These are phyloP conservation scores for Nicotiana knightiana DNA, from an alignment of 257 asterid species.

Conservation along the genomic window DNA sequence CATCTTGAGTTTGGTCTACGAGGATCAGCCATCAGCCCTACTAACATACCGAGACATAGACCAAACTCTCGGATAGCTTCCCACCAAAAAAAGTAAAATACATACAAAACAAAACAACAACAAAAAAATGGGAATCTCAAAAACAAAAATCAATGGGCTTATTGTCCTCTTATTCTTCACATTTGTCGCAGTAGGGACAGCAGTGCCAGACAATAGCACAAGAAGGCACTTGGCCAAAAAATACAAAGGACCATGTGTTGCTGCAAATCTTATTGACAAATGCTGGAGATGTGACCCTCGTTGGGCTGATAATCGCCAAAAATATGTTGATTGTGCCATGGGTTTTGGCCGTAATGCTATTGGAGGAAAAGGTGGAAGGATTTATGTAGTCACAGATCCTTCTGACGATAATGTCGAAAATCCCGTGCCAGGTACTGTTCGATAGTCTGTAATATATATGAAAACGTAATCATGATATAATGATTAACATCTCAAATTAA, in stretches of 20 bases:
- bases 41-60: not conserved
- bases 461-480: no score
- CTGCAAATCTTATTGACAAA: constrained; percentile 40
- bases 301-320: constrained; percentile 24
- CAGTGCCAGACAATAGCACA: constrained; percentile 15
- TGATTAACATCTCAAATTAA: no score
- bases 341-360: constrained; percentile 31
- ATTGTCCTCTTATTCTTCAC: not conserved
- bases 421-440: not conserved
- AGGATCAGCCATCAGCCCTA: not conserved
- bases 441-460: not conserved
- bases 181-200: not conserved
- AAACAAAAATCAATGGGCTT: not conserved
- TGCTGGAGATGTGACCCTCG: constrained; percentile 33
- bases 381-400: constrained; percentile 17
- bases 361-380: constrained; percentile 26
- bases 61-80: constrained; percentile 5
- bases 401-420: constrained; percentile 14
- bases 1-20: constrained; percentile 7
- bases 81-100: not conserved
- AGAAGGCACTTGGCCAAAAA: constrained; percentile 34
- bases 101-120: not conserved
- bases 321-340: constrained; percentile 19
- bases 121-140: not conserved
- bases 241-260: constrained; percentile 42